Evolutionary conservation across 2,329 filamentous ascomycete species (phyloP).

Genomic region (Pezicula rhizophila): DNA sequence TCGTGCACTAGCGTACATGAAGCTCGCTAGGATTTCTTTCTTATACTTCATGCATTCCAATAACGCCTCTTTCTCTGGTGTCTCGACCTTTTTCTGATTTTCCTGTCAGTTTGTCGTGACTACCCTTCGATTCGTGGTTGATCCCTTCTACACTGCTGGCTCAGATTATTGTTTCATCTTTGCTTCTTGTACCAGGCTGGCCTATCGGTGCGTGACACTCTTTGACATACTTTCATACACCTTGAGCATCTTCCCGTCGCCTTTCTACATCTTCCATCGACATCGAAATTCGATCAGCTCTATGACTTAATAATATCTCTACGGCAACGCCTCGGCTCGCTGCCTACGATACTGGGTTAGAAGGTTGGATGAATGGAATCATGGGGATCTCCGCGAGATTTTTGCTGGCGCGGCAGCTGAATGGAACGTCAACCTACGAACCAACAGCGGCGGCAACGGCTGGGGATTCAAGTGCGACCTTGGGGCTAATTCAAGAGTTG

Average conservation of each 20-base stretch:
- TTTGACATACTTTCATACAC: slow-evolving; percentile 13
- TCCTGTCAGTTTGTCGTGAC: slow-evolving; percentile 21
- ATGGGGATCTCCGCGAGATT: slow-evolving; percentile 17
- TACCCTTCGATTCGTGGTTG: slow-evolving; percentile 19
- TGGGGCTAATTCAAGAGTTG: slow-evolving; percentile 21
- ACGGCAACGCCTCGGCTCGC: slow-evolving; percentile 24
- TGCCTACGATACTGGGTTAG: slow-evolving; percentile 17
- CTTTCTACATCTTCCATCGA: slow-evolving; percentile 8
- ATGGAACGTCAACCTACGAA: slow-evolving; percentile 4
- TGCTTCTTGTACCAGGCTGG: slow-evolving; percentile 22
- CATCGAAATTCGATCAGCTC: slow-evolving; percentile 16
- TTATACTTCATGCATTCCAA: slow-evolving; percentile 28
- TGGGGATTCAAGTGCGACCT: slow-evolving; percentile 8
- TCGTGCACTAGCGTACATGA: slow-evolving; percentile 10
- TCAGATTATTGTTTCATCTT: slow-evolving; percentile 25
- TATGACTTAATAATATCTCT: slow-evolving; percentile 24
- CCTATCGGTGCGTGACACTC: slow-evolving; percentile 20
- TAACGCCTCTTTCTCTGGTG: slow-evolving; percentile 13
- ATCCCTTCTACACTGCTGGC: slow-evolving; percentile 26
- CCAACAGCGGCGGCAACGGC: background rate
- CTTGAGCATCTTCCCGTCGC: slow-evolving; percentile 10
- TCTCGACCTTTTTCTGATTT: slow-evolving; percentile 21
- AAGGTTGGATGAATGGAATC: slow-evolving; percentile 9
- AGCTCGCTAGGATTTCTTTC: slow-evolving; percentile 16
- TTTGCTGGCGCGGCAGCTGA: slow-evolving; percentile 17